Evolutionary conservation across 441 rosid genomes (phyloP).

Genomic region (Pelargonium citronellum): DNA sequence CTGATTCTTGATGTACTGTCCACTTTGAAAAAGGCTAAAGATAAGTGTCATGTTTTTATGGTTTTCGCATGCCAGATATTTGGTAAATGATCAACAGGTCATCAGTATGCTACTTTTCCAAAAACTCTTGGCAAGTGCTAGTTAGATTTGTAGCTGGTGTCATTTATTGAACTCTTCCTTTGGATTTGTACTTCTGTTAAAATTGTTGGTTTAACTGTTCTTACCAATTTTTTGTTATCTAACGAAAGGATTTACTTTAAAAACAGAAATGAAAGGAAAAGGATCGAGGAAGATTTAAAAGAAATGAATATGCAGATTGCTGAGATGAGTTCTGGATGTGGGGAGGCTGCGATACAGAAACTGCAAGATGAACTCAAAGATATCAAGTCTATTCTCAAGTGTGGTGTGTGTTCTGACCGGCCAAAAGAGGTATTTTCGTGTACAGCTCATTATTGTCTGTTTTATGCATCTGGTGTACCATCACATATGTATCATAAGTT

Average conservation of each 20-base stretch:
- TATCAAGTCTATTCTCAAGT: constrained; percentile 80
- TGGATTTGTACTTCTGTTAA: neutral
- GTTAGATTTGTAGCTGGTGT: neutral
- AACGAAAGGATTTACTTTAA: neutral
- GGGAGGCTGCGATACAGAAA: constrained; percentile 75
- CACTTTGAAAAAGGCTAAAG: neutral
- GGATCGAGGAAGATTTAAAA: constrained; percentile 68
- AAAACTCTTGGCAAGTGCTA: neutral
- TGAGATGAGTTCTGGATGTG: constrained; percentile 64
- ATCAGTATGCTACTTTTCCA: neutral
- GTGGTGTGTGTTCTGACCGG: constrained; percentile 91
- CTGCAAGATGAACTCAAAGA: constrained; percentile 82
- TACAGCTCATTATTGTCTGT: neutral
- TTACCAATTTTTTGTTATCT: neutral
- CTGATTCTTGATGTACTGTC: neutral
- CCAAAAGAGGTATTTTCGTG: constrained; percentile 65
- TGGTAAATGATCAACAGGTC: neutral
- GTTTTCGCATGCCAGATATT: neutral
- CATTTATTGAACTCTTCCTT: neutral
- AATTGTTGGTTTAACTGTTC: neutral
- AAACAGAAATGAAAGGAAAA: constrained; percentile 60
- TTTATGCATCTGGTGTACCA: too few relatives aligned
- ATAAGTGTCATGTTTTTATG: neutral
- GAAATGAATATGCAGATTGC: constrained; percentile 58
- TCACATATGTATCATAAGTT: neutral